Evolutionary conservation across 805 yeast species (phyloP), one percentile per base, ranked within the genome.

Genomic region (Ogataea polymorpha): DNA sequence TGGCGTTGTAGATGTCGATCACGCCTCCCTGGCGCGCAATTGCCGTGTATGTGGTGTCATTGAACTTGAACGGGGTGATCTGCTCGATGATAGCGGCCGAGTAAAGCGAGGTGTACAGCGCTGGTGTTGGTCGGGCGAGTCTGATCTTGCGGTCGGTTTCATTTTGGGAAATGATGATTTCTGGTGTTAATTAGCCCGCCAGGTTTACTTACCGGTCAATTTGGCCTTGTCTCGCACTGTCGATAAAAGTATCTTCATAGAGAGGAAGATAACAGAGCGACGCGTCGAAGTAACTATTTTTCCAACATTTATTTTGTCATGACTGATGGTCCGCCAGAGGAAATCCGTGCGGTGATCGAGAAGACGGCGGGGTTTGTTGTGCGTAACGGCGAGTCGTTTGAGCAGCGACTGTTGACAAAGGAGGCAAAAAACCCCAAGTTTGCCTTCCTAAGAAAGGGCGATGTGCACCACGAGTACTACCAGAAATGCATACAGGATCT

Each of bases 331-430:
- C 18, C 27, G 25, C 35, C 37, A 14, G 73, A 67, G 7, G 70
- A 71, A 10, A 51, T 72, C 5, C 62, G 66, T 46, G 71, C 70
- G 12, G 71, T 76, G 14, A 81, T 90, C 14, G 80, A 76, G 37
- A 85, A 82, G 54, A 85, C 96, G 0, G 88, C 82, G 0, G 75
- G 68, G 3, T 86, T 82, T 53, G 87, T 89, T 5, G 50, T 64
- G 21, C 69, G 83, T 46, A 84, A 86, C 54, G 96, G 96, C 0
- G 53, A 58, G 1, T 65, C 74, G 2, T 86, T 87, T 61, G 93
- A 82, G 52, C 65, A 66, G 8, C 66, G 83, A 36, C 71, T 86
- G 42, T 62, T 63, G 13, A 62, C 62, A 26, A 66, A 63, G 26
- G 79, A 80, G 47, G 59, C 66, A 12, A 58, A 63, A 5, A 71